Conservation (phyloP, 2,329 filamentous ascomycete genomes). For the Pseudogymnoascus sp. region DNA sequence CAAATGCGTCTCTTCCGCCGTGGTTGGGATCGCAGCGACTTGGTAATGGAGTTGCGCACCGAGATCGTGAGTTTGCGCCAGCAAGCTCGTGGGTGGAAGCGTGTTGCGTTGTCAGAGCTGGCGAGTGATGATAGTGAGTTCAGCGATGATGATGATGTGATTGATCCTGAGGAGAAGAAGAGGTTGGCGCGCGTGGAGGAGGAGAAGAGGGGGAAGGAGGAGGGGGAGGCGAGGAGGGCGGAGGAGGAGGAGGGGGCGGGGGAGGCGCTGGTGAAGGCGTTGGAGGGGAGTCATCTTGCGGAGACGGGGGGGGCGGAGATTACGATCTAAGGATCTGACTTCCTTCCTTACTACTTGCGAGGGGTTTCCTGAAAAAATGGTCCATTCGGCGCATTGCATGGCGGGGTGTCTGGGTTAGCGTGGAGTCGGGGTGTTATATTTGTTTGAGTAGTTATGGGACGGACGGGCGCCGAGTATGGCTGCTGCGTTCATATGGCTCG, state of each 20-base stretch:
- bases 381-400: neutral
- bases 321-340: neutral
- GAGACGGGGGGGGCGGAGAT: neutral
- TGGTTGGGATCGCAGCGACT: conserved; percentile 48
- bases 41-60: conserved; percentile 45
- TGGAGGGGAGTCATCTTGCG: neutral
- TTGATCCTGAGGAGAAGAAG: conserved; percentile 53
- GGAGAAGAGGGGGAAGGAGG: conserved; percentile 15
- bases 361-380: neutral
- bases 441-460: neutral
- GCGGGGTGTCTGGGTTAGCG: neutral
- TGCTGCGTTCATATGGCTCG: neutral
- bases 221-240: conserved; percentile 13
- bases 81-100: conserved; percentile 58
- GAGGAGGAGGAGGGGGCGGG: conserved; percentile 8
- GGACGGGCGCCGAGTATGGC: neutral
- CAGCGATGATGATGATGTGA: conserved; percentile 57
- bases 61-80: conserved; percentile 46
- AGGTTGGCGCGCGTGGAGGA: conserved; percentile 30
- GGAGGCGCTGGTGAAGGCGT: neutral
- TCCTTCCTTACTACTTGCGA: neutral
- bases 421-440: conserved; percentile 2
- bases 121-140: conserved; percentile 49
- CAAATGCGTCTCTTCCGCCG: conserved; percentile 48
- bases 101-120: conserved; percentile 55